These are phyloP conservation scores for Agroathelia rolfsii DNA, from an alignment of 1,284 basidiomycete species.

Conservation along the genomic window DNA sequence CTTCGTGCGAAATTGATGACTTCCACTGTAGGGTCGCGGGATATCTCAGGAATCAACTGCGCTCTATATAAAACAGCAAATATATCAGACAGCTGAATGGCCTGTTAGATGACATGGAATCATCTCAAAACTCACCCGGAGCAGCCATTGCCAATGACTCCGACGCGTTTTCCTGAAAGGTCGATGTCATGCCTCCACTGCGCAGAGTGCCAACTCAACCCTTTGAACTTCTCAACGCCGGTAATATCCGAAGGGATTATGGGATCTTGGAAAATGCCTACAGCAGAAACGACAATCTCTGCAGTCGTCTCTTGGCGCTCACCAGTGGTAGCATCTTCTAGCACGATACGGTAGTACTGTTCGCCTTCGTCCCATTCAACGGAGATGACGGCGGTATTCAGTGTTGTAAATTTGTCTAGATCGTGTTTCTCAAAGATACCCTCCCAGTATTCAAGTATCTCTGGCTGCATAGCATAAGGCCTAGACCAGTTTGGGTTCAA, in stretches of 20 bases:
- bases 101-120: conserved; percentile 10
- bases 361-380: conserved; percentile 34
- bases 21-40: conserved; percentile 34
- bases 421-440: conserved; percentile 32
- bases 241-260: conserved; percentile 33
- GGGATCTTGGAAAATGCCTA: conserved; percentile 36
- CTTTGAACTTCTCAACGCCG: conserved; percentile 38
- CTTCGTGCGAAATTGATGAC: conserved; percentile 45
- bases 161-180: conserved; percentile 42
- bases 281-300: conserved; percentile 32
- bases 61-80: conserved; percentile 26
- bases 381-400: conserved; percentile 30
- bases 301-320: conserved; percentile 23
- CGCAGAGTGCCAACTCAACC: conserved; percentile 44
- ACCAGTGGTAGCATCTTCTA: conserved; percentile 26
- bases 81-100: conserved; percentile 3
- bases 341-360: conserved; percentile 28
- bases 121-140: conserved; percentile 38
- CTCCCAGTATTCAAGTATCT: conserved; percentile 42
- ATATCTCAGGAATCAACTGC: conserved; percentile 41
- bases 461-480: conserved; percentile 34
- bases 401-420: conserved; percentile 28
- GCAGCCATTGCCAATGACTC: conserved; percentile 60
- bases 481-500: conserved; percentile 41
- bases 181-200: conserved; percentile 46